Percentiles rank a stretch among this genome's conserved stretches.
Evolutionary conservation across 2,329 filamentous ascomycete genomes (phyloP).

Genomic region (Aspergillus tamarii): DNA sequence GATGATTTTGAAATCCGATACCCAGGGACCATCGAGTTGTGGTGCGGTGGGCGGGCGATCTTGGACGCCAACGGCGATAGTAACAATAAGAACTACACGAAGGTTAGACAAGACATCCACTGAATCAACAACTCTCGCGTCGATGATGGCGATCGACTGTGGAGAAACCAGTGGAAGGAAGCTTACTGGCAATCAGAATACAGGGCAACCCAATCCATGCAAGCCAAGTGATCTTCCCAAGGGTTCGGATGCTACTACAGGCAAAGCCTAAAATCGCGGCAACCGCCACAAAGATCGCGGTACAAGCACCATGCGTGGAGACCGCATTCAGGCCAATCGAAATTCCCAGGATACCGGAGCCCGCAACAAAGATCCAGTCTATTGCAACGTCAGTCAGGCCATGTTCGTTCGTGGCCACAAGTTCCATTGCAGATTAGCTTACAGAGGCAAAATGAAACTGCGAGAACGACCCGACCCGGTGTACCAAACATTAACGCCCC

Average conservation of each 20-base stretch:
- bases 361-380: constrained; percentile 43
- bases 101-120: not conserved
- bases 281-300: constrained; percentile 26
- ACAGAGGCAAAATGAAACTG: constrained; percentile 32
- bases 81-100: constrained; percentile 27
- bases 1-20: constrained; percentile 31
- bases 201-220: constrained; percentile 35
- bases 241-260: constrained; percentile 37
- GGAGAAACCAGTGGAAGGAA: not conserved
- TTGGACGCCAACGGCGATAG: constrained; percentile 35
- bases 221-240: constrained; percentile 36
- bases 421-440: not conserved
- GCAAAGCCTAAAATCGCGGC: constrained; percentile 23
- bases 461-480: constrained; percentile 41
- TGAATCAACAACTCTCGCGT: not conserved
- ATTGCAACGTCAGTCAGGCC: not conserved
- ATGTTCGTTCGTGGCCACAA: constrained; percentile 1
- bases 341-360: constrained; percentile 46
- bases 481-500: constrained; percentile 58
- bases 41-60: constrained; percentile 39
- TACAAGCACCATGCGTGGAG: constrained; percentile 38
- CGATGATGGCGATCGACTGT: not conserved
- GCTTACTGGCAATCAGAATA: constrained; percentile 18
- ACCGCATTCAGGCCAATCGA: constrained; percentile 46
- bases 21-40: constrained; percentile 23